Base-by-base conservation (phyloP, 257 asterid genomes). In the Solanum sejunctum region DNA sequence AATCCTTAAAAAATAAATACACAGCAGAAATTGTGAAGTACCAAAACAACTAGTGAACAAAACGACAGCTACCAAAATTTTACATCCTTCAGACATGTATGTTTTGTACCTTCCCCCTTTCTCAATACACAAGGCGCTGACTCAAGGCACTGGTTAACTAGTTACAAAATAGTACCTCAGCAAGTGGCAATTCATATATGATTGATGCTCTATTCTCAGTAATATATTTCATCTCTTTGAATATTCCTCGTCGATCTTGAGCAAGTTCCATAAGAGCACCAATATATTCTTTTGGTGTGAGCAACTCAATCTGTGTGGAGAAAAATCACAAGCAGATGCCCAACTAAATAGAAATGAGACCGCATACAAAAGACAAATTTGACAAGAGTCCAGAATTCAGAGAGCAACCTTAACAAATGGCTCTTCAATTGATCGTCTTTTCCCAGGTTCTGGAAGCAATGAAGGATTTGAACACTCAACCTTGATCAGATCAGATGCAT, bases 241-340 rank as follows among this genome's bases (percentile, higher is more conserved):
- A 96, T 83, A 91, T 98, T 88, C 97, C 99, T 89, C 99, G 91
- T 71, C 99, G 91, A 20, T 96, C 99, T 93, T 96, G 99, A 82
- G 99, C 95, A 86, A 96, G 98, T 91, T 96, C 99, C 99, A 96
- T 96, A 36, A 95, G 92, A 36, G 97, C 89, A 90, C 99, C 99
- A 84, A 96, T 95, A 88, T 93, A 93, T 80, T 94, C 98, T 90
- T 95, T 96, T 83, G 99, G 99, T 21, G 98, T 94, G 83, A 96
- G 97, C 94, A 96, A 75, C 88, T 96, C 99, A 86, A 96, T 93
- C 99, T 96, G 92, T 66, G 88, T 64, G 81, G 26, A 80, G 87
- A 84, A 88, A 36, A 55, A 83, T 63, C 64, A 87, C 85, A 56
- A 66, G 67, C 54, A 86, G 81, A 88, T 83, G 83, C 69, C 78